Evolutionary conservation across 2,329 filamentous ascomycete genomes (phyloP), one percentile per base, ranked within the genome.

Genomic region (Herpotrichia juniperi): DNA sequence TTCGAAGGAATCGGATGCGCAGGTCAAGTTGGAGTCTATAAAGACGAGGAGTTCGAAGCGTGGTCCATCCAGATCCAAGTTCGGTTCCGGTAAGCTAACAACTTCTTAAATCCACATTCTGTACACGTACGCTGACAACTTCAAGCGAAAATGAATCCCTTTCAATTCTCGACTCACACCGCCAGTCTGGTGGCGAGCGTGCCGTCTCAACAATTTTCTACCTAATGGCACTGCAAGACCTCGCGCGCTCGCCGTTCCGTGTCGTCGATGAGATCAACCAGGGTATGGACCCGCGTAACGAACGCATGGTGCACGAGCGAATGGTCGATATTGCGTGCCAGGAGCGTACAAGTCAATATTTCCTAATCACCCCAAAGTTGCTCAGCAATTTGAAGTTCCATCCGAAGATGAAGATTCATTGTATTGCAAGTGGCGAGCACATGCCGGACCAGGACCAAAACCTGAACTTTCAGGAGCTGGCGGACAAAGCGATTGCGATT

Each of bases 181-280:
- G 94, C 5, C 94, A 99, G 74, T 97, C 93, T 1, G 94, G 94
- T 65, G 94, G 94, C 58, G 94, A 99, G 78, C 89, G 94, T 53
- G 91, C 94, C 21, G 93, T 99, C 19, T 96, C 91, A 19, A 99
- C 94, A 12, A 96, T 97, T 69, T 99, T 97, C 82, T 99, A 96
- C 77, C 90, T 99, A 50, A 97, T 99, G 93, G 91, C 94, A 4
- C 84, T 99, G 22, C 94, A 99, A 74, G 90, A 90, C 44, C 87
- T 99, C 66, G 93, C 94, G 14, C 89, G 92, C 66, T 92, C 93
- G 3, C 94, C 94, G 1, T 99, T 99, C 83, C 91, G 94, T 46
- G 93, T 99, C 44, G 94, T 99, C 53, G 94, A 99, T 75, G 94
- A 99, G 78, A 99, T 99, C 81, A 99, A 99, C 71, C 94, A 99